These are phyloP conservation scores for Suillus discolor DNA, from an alignment of 768 basidiomycete genomes.

Conservation along the genomic window DNA sequence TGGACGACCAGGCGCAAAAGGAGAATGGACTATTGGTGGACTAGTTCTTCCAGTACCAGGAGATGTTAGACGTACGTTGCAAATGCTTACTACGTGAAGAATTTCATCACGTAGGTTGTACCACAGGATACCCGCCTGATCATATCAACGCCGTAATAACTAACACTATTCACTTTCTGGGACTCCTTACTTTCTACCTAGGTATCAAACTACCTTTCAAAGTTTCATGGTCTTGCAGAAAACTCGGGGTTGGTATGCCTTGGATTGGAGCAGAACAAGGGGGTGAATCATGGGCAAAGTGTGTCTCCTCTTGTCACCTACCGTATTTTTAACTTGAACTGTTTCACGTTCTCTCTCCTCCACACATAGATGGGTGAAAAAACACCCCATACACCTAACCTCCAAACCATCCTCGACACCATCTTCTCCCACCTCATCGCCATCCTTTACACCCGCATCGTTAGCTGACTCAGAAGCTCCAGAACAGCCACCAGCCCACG, in stretches of 20 bases:
- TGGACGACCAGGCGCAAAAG: conserved; percentile 72
- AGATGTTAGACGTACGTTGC: conserved; percentile 64
- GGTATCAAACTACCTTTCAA: conserved; percentile 85
- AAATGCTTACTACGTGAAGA: conserved; percentile 24
- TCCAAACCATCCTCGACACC: conserved; percentile 40
- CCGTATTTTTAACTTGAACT: conserved; percentile 2
- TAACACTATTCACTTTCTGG: conserved; percentile 72
- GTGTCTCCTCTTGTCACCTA: conserved; percentile 14
- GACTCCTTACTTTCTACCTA: conserved; percentile 78
- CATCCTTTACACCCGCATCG: conserved; percentile 11
- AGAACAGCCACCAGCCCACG: conserved; percentile 22
- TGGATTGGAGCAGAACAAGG: conserved; percentile 76
- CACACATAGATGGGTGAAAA: conserved; percentile 58
- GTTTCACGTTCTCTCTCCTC: not conserved
- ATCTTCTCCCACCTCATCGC: conserved; percentile 23
- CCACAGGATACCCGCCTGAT: conserved; percentile 75
- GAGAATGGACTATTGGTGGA: conserved; percentile 85
- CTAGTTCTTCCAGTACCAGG: conserved; percentile 81
- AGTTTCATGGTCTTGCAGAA: conserved; percentile 67
- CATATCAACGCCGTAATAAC: conserved; percentile 88
- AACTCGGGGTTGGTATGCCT: conserved; percentile 73
- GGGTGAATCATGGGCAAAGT: conserved; percentile 71
- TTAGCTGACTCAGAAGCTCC: conserved; percentile 29
- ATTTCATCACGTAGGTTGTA: not conserved
- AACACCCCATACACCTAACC: conserved; percentile 69